phyloP scores from a whole-genome alignment of 352 stramenopile genomes.

The Phytophthora hybrid region DNA sequence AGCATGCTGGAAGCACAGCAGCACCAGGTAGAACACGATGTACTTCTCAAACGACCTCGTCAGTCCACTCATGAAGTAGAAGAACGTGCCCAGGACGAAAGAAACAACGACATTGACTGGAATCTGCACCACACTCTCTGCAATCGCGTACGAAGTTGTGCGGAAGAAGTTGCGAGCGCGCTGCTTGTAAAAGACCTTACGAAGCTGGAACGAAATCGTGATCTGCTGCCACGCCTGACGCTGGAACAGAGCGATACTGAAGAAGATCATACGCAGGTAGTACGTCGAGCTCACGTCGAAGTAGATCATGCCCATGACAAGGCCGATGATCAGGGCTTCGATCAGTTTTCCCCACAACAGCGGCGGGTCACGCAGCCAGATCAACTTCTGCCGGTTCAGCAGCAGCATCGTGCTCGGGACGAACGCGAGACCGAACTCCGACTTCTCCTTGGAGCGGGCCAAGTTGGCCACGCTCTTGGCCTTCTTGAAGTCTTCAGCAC shows the following conservation, averaged over 20 bases:
- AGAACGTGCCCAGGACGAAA: conserved; percentile 67
- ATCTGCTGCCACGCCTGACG: conserved; percentile 80
- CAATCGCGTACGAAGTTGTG: conserved; percentile 84
- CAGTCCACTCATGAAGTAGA: conserved; percentile 93
- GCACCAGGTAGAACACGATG: conserved; percentile 80
- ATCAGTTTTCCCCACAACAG: conserved; percentile 72
- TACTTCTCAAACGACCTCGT: conserved; percentile 68
- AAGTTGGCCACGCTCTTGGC: conserved; percentile 57
- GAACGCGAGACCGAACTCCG: conserved; percentile 63
- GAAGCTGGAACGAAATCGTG: conserved; percentile 73
- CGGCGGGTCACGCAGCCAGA: conserved; percentile 46
- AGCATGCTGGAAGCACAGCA: conserved; percentile 81
- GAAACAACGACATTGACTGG: conserved; percentile 77
- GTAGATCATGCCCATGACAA: conserved; percentile 85
- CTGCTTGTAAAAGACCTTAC: conserved; percentile 93
- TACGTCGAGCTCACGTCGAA: conserved; percentile 60
- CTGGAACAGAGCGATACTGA: conserved; percentile 76
- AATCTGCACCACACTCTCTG: conserved; percentile 64
- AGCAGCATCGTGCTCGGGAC: too few relatives aligned
- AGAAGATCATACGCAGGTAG: conserved; percentile 81
- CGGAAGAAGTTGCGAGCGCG: conserved; percentile 91
- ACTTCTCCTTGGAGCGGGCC: conserved; percentile 58
- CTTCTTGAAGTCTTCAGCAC: conserved; percentile 59
- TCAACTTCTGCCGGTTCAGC: too few relatives aligned
- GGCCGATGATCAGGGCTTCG: conserved; percentile 74